Evolutionary conservation across 2,329 filamentous ascomycete species (phyloP), one percentile per base, ranked within the genome.

Genomic region (Botrytis tulipae): DNA sequence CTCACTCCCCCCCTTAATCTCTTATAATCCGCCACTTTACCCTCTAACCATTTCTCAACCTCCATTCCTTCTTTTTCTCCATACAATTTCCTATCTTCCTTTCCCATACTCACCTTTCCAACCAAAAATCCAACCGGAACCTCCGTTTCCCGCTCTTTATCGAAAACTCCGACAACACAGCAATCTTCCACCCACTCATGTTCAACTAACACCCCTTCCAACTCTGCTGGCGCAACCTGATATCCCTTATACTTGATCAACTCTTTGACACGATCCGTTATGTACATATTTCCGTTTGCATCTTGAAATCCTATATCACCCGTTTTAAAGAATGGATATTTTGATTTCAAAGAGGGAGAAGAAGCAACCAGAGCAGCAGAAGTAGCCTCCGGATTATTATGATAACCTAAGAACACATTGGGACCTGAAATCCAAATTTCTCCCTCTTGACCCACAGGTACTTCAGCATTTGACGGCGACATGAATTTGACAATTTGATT

Each of bases 261-360:
- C 80, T 89, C 88, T 83, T 93, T 93, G 54, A 93, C 85, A 14
- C 94, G 91, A 80, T 97, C 94, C 1, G 94, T 96, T 80, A 97
- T 94, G 84, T 90, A 97, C 79, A 96, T 92, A 79, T 96, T 93
- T 63, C 92, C 92, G 69, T 92, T 85, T 67, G 87, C 84, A 80
- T 97, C 92, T 77, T 92, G 88, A 76, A 92, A 90, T 8, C 93
- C 92, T 57, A 97, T 89, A 78, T 97, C 94, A 2, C 94, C 94
- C 0, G 94, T 97, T 65, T 75, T 75, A 70, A 96, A 97, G 85
- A 90, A 97, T 0, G 42, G 32, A 32, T 46, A 22, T 16, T 37
- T 10, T 37, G 25, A 29, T 9, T 42, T 16, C 1, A 93, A 93
- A 75, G 95, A 93, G 0, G 84, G 77, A 5, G 91, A 91, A 75